A percentile compares a stretch with the other conserved stretches of the same genome.
Evolutionary conservation across 352 stramenopile species (phyloP).

Genomic region (Globisporangium emineosum): DNA sequence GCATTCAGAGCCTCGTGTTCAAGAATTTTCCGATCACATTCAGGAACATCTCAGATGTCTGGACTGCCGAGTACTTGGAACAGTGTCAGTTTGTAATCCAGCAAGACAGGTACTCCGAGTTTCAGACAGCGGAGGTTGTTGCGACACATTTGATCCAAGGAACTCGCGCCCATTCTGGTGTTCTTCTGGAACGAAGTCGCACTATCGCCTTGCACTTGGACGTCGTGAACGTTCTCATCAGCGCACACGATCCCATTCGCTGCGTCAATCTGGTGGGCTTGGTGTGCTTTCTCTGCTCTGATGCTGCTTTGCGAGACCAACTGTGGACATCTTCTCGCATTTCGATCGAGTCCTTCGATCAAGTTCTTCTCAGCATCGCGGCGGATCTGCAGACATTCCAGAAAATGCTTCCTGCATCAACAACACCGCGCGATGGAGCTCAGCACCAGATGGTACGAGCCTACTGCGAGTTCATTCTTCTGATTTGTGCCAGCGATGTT

Average conservation of each 20-base stretch:
- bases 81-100: constrained; percentile 7
- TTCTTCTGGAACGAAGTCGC: not conserved
- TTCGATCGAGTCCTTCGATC: constrained; percentile 8
- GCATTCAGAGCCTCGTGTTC: constrained; percentile 10
- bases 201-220: constrained; percentile 11
- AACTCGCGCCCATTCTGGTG: not conserved
- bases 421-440: not conserved
- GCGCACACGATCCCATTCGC: not conserved
- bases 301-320: not conserved
- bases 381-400: not conserved
- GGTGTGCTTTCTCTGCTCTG: not conserved
- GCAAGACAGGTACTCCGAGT: not conserved
- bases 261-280: constrained; percentile 11
- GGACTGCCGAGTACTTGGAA: constrained; percentile 13
- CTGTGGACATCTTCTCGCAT: constrained; percentile 3
- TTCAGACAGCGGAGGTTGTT: constrained; percentile 6
- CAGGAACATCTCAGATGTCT: not conserved
- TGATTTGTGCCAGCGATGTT: constrained; percentile 10
- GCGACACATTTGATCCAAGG: constrained; percentile 6
- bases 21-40: not conserved
- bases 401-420: not conserved
- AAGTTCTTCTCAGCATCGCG: constrained; percentile 1
- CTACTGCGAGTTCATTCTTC: constrained; percentile 15
- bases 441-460: constrained; percentile 2
- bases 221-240: not conserved